phyloP scores from a whole-genome alignment of 192 early-diverging fungal genomes.

The Umbelopsis ramanniana region DNA sequence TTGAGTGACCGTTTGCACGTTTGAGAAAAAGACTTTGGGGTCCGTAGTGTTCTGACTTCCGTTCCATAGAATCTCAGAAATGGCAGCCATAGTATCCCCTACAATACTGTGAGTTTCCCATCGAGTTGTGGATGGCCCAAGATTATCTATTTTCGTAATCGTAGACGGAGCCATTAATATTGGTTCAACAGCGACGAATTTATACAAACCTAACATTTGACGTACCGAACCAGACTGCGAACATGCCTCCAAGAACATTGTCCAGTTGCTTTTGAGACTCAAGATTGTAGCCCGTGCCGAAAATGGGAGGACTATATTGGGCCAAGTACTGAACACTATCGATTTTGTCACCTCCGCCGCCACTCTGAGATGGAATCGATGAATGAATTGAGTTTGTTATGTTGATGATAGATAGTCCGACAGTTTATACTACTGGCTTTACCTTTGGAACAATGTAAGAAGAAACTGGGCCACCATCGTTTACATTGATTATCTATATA shows the following conservation, averaged over 20 bases:
- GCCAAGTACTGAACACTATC: slow-evolving; percentile 41
- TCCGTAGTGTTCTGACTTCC: slow-evolving; percentile 41
- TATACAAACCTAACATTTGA: background rate
- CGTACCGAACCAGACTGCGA: slow-evolving; percentile 44
- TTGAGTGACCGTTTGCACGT: slow-evolving; percentile 46
- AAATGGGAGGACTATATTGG: slow-evolving; percentile 45
- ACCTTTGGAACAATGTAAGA: slow-evolving; percentile 45
- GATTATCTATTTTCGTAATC: slow-evolving; percentile 29
- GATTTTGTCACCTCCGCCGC: slow-evolving; percentile 32
- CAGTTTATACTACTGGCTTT: background rate
- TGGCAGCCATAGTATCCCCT: slow-evolving; percentile 43
- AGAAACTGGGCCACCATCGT: slow-evolving; percentile 36
- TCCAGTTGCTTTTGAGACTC: slow-evolving; percentile 35
- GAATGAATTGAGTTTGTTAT: background rate
- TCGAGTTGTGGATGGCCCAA: slow-evolving; percentile 46
- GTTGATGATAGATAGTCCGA: no score
- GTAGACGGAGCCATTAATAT: background rate
- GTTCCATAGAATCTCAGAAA: slow-evolving; percentile 50
- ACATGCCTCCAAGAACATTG: slow-evolving; percentile 43
- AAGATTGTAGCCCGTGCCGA: slow-evolving; percentile 47
- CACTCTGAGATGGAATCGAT: background rate
- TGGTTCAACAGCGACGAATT: background rate
- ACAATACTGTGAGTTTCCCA: slow-evolving; percentile 48
- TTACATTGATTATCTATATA: slow-evolving; percentile 41
- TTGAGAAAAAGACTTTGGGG: slow-evolving; percentile 33